Evolutionary conservation across 306 rosid genomes (phyloP).

Genomic region (Quercus cerris): DNA sequence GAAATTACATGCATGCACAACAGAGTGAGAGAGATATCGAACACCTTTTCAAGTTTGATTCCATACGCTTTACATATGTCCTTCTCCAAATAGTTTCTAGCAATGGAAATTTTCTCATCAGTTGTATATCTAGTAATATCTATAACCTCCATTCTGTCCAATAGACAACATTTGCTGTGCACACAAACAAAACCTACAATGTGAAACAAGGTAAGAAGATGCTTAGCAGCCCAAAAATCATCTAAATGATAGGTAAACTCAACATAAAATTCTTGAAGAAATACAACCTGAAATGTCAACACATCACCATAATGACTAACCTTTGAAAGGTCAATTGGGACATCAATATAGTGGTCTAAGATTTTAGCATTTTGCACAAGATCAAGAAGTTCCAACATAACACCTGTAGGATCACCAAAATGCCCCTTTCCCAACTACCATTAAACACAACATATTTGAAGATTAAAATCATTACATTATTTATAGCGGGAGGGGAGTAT

Average conservation of each 20-base stretch:
- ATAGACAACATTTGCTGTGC: conserved; percentile 90
- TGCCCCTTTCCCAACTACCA: conserved; percentile 95
- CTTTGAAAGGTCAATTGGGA: conserved; percentile 93
- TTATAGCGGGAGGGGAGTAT: not conserved
- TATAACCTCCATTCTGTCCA: conserved; percentile 98
- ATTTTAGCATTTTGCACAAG: conserved; percentile 99
- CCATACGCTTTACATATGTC: conserved; percentile 90
- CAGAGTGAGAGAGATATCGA: conserved; percentile 3
- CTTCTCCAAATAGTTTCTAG: conserved; percentile 95
- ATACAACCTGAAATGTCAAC: conserved; percentile 6
- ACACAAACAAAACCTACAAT: conserved; percentile 91
- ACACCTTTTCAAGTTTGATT: conserved; percentile 74
- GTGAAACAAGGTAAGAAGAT: conserved; percentile 9
- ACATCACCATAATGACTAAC: conserved; percentile 38
- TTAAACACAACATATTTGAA: conserved; percentile 20
- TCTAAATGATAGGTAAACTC: not conserved
- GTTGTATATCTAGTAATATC: conserved; percentile 91
- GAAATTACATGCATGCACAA: conserved; percentile 5
- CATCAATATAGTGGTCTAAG: conserved; percentile 98
- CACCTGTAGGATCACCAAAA: conserved; percentile 97
- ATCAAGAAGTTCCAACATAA: conserved; percentile 97
- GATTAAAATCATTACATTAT: conserved; percentile 4
- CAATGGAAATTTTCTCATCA: conserved; percentile 97
- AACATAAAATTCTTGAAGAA: conserved; percentile 9
- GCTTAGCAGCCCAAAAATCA: not conserved